Evolutionary conservation across 2,329 filamentous ascomycete species (phyloP).

Genomic region (Colletotrichum costaricense): DNA sequence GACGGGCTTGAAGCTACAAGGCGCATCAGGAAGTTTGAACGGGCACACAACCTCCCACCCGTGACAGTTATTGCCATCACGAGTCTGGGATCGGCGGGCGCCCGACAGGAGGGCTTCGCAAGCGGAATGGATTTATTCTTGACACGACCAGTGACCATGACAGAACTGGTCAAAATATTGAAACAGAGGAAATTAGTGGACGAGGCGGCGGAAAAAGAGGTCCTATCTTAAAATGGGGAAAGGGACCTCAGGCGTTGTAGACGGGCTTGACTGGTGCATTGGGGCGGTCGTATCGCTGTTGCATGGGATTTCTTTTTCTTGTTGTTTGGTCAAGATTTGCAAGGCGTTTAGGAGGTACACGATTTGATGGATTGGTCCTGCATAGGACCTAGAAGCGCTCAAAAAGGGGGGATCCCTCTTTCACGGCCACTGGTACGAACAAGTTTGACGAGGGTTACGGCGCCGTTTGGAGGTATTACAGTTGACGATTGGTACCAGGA

Average conservation of each 20-base stretch:
- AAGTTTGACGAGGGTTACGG: background rate
- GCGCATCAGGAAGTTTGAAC: slow-evolving; percentile 54
- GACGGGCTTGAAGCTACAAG: slow-evolving; percentile 54
- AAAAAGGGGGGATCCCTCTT: background rate
- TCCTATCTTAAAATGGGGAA: background rate
- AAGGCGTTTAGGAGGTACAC: slow-evolving; percentile 22
- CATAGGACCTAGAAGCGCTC: slow-evolving; percentile 18
- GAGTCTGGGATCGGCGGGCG: slow-evolving; percentile 53
- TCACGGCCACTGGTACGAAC: background rate
- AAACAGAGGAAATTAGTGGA: slow-evolving; percentile 27
- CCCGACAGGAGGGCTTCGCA: slow-evolving; percentile 57
- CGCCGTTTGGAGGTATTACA: background rate
- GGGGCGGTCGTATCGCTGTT: background rate
- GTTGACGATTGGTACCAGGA: background rate
- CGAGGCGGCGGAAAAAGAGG: slow-evolving; percentile 17
- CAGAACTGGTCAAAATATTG: slow-evolving; percentile 42
- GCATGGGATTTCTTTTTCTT: background rate
- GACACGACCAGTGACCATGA: slow-evolving; percentile 56
- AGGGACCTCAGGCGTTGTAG: background rate
- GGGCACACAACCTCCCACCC: slow-evolving; percentile 48
- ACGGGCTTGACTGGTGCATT: background rate
- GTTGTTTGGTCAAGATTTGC: background rate
- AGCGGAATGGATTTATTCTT: slow-evolving; percentile 58
- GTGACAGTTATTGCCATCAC: slow-evolving; percentile 58
- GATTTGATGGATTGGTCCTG: slow-evolving; percentile 6